Percentiles rank a stretch among this genome's conserved stretches.
Conservation (phyloP, 805 yeast species). For the Candida wancherniae region DNA sequence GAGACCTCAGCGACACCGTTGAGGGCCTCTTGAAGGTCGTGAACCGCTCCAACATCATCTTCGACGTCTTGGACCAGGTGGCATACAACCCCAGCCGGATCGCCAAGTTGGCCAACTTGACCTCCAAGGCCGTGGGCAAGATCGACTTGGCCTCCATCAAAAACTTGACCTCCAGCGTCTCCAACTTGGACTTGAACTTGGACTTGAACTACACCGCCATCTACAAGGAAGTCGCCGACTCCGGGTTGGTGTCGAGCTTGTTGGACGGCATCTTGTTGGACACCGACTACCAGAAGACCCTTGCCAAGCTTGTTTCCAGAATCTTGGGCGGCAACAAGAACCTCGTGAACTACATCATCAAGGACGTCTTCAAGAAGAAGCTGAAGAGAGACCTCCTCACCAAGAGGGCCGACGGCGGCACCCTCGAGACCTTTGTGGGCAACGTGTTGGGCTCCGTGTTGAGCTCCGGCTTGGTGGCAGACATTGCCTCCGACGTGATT, state of each 20-base stretch:
- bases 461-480: slow-evolving; percentile 23
- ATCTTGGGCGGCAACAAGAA: slow-evolving; percentile 30
- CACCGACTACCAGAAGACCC: slow-evolving; percentile 25
- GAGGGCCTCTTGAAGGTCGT: slow-evolving; percentile 22
- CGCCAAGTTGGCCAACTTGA: slow-evolving; percentile 26
- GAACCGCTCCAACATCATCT: slow-evolving; percentile 32
- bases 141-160: slow-evolving; percentile 10
- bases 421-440: slow-evolving; percentile 23
- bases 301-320: slow-evolving; percentile 28
- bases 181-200: slow-evolving; percentile 15
- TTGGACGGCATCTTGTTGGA: slow-evolving; percentile 38
- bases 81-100: slow-evolving; percentile 29
- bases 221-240: slow-evolving; percentile 21
- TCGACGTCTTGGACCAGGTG: slow-evolving; percentile 30
- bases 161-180: slow-evolving; percentile 4
- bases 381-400: slow-evolving; percentile 15
- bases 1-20: slow-evolving; percentile 21
- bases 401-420: slow-evolving; percentile 19
- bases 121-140: slow-evolving; percentile 20
- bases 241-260: slow-evolving; percentile 32
- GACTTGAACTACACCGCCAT: slow-evolving; percentile 18
- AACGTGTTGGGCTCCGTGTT: slow-evolving; percentile 28
- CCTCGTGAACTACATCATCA: slow-evolving; percentile 19
- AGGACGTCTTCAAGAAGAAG: slow-evolving; percentile 18
- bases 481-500: slow-evolving; percentile 23